These are phyloP conservation scores for Stevia rebaudiana DNA, from an alignment of 140 eudicot species.

Conservation along the genomic window DNA sequence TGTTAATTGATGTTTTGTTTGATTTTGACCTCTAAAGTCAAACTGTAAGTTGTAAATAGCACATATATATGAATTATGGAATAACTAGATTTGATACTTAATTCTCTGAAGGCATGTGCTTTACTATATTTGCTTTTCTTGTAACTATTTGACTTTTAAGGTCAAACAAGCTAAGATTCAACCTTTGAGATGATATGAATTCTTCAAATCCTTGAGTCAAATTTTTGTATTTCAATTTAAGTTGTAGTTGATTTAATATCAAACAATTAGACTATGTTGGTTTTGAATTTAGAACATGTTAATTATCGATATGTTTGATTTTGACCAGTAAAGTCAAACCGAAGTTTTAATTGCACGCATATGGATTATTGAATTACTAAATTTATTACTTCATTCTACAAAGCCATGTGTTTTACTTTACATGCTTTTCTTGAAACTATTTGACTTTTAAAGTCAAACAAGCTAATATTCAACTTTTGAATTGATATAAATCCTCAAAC, in stretches of 20 bases:
- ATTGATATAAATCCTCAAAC: not conserved
- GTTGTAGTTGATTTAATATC: not conserved
- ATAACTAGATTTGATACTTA: not conserved
- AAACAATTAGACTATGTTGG: not conserved
- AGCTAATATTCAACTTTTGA: not conserved
- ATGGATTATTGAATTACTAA: not conserved
- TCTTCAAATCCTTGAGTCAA: too few species aligned
- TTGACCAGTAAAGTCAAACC: not conserved
- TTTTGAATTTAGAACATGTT: not conserved
- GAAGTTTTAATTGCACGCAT: not conserved
- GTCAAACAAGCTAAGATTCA: slow-evolving; percentile 3
- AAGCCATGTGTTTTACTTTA: slow-evolving; percentile 31
- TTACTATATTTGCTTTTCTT: not conserved
- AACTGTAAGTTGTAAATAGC: not conserved
- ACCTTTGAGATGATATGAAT: not conserved
- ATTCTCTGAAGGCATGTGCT: slow-evolving; percentile 33
- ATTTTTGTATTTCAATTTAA: not conserved
- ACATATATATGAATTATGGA: not conserved
- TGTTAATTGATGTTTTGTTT: not conserved
- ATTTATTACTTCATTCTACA: not conserved
- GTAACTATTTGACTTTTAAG: not conserved
- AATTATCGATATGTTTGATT: not conserved
- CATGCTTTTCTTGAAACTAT: not conserved
- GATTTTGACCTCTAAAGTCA: not conserved
- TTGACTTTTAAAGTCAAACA: slow-evolving; percentile 9